Conservation (phyloP, 192 early-diverging fungal genomes). For the Spizellomyces punctatus region DNA sequence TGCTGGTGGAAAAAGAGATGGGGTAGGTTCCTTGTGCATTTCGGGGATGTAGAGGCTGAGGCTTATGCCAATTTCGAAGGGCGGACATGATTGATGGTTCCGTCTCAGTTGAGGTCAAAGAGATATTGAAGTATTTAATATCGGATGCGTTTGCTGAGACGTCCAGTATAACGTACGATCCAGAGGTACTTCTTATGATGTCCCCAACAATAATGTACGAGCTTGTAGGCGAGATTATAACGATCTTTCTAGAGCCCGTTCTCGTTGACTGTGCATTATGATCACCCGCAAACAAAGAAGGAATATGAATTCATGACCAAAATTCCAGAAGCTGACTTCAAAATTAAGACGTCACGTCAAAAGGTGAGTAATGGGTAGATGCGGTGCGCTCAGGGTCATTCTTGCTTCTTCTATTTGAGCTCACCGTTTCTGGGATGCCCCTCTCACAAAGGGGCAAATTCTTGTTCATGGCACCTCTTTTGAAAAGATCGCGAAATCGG, state of each 20-base stretch:
- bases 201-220: background rate
- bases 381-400: background rate
- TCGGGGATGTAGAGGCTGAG: background rate
- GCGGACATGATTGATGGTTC: background rate
- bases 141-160: constrained; percentile 33
- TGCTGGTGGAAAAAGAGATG: constrained; percentile 11
- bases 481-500: constrained; percentile 42
- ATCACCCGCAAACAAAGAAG: constrained; percentile 53
- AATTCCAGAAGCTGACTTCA: constrained; percentile 57
- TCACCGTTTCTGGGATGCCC: background rate
- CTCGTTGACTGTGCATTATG: constrained; percentile 52
- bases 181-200: constrained; percentile 5
- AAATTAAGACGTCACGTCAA: constrained; percentile 53
- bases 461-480: constrained; percentile 33
- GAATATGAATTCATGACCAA: constrained; percentile 67
- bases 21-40: background rate
- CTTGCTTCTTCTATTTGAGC: background rate
- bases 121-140: constrained; percentile 56
- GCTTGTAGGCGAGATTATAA: background rate
- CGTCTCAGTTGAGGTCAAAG: constrained; percentile 55
- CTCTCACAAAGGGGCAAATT: constrained; percentile 11
- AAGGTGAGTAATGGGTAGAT: constrained; percentile 41
- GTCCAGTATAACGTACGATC: constrained; percentile 40
- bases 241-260: constrained; percentile 42
- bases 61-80: background rate